A percentile compares a stretch with the other conserved stretches of the same genome.
These are phyloP conservation scores for Fusarium sp. DNA, from an alignment of 2,329 filamentous ascomycete species.

Conservation along the genomic window DNA sequence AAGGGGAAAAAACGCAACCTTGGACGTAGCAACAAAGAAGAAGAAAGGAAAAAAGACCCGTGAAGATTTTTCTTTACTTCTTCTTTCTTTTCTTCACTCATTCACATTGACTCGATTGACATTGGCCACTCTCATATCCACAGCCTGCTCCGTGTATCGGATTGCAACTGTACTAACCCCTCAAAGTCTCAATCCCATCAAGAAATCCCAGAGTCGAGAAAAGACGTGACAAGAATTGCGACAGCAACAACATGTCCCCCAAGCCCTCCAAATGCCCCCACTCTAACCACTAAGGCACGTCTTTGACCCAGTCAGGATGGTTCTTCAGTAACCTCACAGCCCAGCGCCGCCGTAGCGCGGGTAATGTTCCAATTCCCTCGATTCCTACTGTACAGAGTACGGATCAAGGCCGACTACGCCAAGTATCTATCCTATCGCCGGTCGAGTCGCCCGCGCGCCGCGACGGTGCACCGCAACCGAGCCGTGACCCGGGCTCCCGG, in stretches of 20 bases:
- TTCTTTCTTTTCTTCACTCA: neutral
- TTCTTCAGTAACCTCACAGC: conserved; percentile 10
- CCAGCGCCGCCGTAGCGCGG: conserved; percentile 13
- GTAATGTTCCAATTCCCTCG: conserved; percentile 13
- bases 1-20: conserved; percentile 4
- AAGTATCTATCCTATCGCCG: conserved; percentile 28
- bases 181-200: neutral
- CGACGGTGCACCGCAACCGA: conserved; percentile 30
- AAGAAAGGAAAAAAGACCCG: conserved; percentile 10
- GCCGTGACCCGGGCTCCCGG: conserved; percentile 37
- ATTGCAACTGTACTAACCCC: neutral
- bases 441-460: conserved; percentile 32
- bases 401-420: conserved; percentile 21
- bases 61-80: conserved; percentile 10
- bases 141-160: neutral
- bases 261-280: conserved; percentile 6
- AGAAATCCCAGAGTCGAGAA: neutral
- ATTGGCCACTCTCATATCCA: neutral
- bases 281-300: conserved; percentile 14
- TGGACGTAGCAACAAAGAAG: neutral
- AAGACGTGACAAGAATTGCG: conserved; percentile 10
- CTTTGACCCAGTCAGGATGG: conserved; percentile 10
- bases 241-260: conserved; percentile 5
- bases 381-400: conserved; percentile 12
- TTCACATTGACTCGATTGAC: conserved; percentile 1